Conservation (phyloP, 2,329 filamentous ascomycete genomes). For the Aaosphaeria arxii region DNA sequence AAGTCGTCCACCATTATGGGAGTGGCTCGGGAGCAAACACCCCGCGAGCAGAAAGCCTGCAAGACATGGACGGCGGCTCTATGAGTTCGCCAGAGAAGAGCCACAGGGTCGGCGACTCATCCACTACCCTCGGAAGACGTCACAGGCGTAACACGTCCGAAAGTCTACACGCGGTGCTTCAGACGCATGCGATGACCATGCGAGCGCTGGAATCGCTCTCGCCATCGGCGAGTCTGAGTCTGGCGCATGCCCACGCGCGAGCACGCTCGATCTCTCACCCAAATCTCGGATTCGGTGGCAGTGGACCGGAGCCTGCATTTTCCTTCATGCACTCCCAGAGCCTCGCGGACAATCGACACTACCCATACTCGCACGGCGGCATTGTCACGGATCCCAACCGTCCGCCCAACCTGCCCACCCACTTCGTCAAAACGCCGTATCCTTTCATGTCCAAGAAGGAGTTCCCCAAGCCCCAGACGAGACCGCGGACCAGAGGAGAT, state of each 20-base stretch:
- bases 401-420: conserved; percentile 14
- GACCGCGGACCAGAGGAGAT: conserved; percentile 8
- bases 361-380: conserved; percentile 9
- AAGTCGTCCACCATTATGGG: conserved; percentile 11
- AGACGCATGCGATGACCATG: conserved; percentile 28
- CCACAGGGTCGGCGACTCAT: neutral
- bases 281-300: neutral
- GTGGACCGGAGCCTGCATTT: conserved; percentile 2
- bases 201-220: neutral
- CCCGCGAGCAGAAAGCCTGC: neutral
- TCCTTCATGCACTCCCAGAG: conserved; percentile 7
- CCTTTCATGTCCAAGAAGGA: conserved; percentile 22
- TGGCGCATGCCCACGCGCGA: neutral
- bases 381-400: conserved; percentile 9
- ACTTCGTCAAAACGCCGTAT: conserved; percentile 27
- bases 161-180: conserved; percentile 22
- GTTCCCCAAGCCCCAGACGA: conserved; percentile 19
- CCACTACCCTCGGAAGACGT: neutral
- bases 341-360: conserved; percentile 15
- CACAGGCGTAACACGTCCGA: conserved; percentile 22
- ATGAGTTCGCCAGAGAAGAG: neutral
- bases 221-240: neutral
- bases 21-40: neutral
- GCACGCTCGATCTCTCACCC: neutral
- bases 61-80: neutral